phyloP scores from a whole-genome alignment of 2,329 filamentous ascomycete species.

The Tolypocladium capitatum region DNA sequence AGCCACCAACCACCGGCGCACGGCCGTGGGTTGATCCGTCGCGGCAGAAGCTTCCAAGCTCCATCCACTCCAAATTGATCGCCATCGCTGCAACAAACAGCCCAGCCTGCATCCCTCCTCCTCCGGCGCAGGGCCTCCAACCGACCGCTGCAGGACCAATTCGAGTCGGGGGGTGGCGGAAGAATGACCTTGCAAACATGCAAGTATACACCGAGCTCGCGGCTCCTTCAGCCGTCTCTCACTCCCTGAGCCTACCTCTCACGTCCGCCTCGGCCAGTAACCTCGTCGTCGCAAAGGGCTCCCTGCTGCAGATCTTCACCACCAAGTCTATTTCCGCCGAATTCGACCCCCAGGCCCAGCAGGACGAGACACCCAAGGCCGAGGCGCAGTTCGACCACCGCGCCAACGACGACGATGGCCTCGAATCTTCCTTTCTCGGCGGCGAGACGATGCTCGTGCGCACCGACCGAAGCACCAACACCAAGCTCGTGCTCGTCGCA shows the following conservation, averaged over 20 bases:
- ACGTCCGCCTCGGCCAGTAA: constrained; percentile 64
- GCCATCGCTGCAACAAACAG: background rate
- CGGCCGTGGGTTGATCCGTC: constrained; percentile 11
- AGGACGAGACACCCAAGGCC: constrained; percentile 22
- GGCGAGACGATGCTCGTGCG: constrained; percentile 47
- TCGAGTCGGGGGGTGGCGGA: constrained; percentile 9
- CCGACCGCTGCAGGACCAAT: constrained; percentile 2
- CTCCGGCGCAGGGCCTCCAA: background rate
- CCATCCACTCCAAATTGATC: background rate
- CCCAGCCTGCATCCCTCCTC: background rate
- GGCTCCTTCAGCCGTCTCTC: constrained; percentile 85
- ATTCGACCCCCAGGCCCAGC: constrained; percentile 32
- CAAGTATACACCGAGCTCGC: constrained; percentile 96
- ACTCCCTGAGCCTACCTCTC: constrained; percentile 71
- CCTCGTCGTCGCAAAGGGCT: constrained; percentile 82
- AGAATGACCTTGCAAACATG: constrained; percentile 44
- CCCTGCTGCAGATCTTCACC: constrained; percentile 81
- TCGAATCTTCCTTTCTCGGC: constrained; percentile 54
- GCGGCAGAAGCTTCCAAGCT: background rate
- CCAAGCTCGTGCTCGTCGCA: constrained; percentile 71
- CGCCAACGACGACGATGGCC: constrained; percentile 46
- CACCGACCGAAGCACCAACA: constrained; percentile 50
- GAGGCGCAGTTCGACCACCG: constrained; percentile 37
- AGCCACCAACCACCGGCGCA: background rate
- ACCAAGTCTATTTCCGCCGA: constrained; percentile 55